Evolutionary conservation across 2,329 filamentous ascomycete species (phyloP).

Genomic region (Fusarium acutatum): DNA sequence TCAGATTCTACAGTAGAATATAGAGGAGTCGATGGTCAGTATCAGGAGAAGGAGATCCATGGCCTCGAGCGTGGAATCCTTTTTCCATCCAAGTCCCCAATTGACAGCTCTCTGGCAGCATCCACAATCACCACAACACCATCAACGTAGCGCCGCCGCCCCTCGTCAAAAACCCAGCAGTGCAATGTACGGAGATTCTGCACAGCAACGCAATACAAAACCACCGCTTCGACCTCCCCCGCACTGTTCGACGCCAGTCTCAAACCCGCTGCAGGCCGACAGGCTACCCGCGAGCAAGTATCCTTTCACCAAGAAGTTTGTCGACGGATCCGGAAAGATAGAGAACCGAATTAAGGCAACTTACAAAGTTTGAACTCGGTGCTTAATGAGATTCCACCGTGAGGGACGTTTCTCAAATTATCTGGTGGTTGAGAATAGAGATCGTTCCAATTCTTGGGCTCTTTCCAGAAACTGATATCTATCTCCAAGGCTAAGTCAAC

Average conservation of each 20-base stretch:
- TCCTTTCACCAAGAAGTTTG: background rate
- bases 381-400: too few species aligned
- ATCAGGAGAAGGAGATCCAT: fast-evolving
- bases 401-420: too few species aligned
- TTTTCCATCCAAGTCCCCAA: background rate
- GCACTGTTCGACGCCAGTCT: background rate
- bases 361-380: too few species aligned
- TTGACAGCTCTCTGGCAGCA: background rate
- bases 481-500: too few species aligned
- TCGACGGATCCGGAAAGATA: background rate
- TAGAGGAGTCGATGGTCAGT: background rate
- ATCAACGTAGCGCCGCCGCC: background rate
- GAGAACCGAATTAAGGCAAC: too few species aligned
- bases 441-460: too few species aligned
- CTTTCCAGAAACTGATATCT: too few species aligned
- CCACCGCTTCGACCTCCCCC: background rate
- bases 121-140: background rate
- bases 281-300: background rate
- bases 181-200: fast-evolving
- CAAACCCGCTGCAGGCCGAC: background rate
- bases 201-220: background rate
- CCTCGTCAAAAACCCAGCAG: fast-evolving
- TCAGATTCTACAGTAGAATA: fast-evolving
- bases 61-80: fast-evolving
- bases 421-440: too few species aligned